A percentile compares a stretch with the other conserved stretches of the same genome.
phyloP scores from a whole-genome alignment of 345 rosid species.

The Melastoma malabathricum region DNA sequence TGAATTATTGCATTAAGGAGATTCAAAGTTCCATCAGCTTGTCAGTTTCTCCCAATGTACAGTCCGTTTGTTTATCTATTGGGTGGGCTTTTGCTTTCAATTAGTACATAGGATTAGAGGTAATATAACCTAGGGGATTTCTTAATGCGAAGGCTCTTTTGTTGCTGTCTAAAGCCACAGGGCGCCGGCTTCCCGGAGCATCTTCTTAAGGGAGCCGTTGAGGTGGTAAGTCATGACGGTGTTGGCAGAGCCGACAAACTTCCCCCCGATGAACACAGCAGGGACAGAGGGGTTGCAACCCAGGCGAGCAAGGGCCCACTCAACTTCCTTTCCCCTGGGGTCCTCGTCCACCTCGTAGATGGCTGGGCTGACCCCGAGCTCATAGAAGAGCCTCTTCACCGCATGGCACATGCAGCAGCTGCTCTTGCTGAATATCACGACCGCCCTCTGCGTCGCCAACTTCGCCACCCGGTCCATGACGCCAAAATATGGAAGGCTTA shows the following conservation, averaged over 20 bases:
- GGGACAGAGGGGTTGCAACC: constrained; percentile 80
- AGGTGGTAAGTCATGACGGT: constrained; percentile 85
- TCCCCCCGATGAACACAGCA: constrained; percentile 82
- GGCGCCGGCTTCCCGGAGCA: constrained; percentile 84
- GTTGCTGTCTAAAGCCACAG: constrained; percentile 48
- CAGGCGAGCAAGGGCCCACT: constrained; percentile 55
- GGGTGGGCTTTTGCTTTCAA: no score
- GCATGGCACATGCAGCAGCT: constrained; percentile 92
- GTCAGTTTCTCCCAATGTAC: no score
- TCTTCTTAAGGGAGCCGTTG: constrained; percentile 63
- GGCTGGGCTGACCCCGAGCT: constrained; percentile 78
- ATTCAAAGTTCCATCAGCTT: no score
- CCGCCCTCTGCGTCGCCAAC: constrained; percentile 79
- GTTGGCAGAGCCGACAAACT: constrained; percentile 65
- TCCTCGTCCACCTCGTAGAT: constrained; percentile 72
- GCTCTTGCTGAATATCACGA: constrained; percentile 95
- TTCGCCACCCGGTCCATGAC: constrained; percentile 67
- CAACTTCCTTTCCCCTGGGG: constrained; percentile 55
- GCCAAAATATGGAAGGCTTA: no score
- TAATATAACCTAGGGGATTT: no score
- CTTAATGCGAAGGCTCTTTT: neutral
- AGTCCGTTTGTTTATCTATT: no score
- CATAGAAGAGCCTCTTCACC: constrained; percentile 75
- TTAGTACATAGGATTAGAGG: no score
- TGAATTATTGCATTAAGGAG: no score